phyloP scores from a whole-genome alignment of 768 basidiomycete genomes.

The Rhodotorula kratochvilovae region DNA sequence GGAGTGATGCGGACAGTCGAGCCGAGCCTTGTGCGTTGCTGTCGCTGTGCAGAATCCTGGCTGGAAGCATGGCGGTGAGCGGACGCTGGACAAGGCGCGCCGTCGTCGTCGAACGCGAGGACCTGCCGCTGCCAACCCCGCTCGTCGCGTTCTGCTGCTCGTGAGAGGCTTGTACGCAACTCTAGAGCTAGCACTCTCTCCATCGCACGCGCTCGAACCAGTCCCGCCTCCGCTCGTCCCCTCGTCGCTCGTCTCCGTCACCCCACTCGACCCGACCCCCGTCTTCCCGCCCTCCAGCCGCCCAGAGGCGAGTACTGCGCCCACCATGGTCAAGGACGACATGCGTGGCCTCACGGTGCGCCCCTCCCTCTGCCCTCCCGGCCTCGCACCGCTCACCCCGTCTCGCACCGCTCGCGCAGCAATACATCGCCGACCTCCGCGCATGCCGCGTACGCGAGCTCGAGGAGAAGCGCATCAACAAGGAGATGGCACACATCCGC shows the following conservation, averaged over 20 bases:
- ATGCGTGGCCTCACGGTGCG: slow-evolving; percentile 39
- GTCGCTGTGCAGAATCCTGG: too few species aligned
- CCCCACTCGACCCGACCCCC: not conserved
- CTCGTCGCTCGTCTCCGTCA: not conserved
- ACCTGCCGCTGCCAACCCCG: too few species aligned
- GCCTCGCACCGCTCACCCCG: not conserved
- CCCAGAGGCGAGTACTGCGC: too few species aligned
- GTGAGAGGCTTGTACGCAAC: too few species aligned
- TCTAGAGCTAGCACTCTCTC: too few species aligned
- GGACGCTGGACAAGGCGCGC: too few species aligned
- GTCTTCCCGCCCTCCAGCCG: not conserved
- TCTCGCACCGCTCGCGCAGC: slow-evolving; percentile 6
- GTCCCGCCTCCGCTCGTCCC: too few species aligned
- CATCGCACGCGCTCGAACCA: too few species aligned
- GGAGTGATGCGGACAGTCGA: not conserved
- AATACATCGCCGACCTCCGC: slow-evolving; percentile 91
- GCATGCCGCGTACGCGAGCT: slow-evolving; percentile 92
- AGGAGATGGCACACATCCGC: slow-evolving; percentile 99
- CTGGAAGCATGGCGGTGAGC: too few species aligned
- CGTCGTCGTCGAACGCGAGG: too few species aligned
- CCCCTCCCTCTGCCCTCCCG: not conserved
- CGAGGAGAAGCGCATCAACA: slow-evolving; percentile 98
- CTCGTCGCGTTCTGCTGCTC: too few species aligned
- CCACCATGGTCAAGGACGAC: slow-evolving; percentile 36
- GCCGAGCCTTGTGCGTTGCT: too few species aligned